Percentiles rank a stretch among this genome's conserved stretches.
phyloP scores from a whole-genome alignment of 2,329 filamentous ascomycete species.

The Metarhizium robertsii region DNA sequence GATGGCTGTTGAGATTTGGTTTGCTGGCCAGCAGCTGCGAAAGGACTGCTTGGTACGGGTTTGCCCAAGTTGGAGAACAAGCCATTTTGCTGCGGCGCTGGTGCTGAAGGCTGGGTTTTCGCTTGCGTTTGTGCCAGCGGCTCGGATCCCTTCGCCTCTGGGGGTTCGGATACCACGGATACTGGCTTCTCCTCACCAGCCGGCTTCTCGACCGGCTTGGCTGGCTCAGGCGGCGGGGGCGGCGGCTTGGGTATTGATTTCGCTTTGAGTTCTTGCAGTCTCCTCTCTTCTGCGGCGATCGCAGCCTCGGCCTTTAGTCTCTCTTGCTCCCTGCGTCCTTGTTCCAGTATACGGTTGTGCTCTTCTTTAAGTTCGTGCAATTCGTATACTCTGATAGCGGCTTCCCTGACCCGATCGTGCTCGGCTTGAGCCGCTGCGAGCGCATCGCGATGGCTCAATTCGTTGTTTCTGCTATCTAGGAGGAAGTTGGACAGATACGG shows the following conservation, averaged over 20 bases:
- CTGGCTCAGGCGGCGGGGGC: constrained; percentile 23
- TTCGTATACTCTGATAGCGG: constrained; percentile 38
- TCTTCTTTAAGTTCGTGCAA: constrained; percentile 37
- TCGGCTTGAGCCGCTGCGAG: constrained; percentile 55
- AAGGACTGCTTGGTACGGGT: constrained; percentile 8
- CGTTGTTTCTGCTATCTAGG: constrained; percentile 50
- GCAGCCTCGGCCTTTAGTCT: constrained; percentile 34
- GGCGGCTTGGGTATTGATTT: constrained; percentile 35
- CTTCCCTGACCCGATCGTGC: constrained; percentile 54
- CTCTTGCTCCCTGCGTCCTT: constrained; percentile 37
- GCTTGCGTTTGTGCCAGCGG: constrained; percentile 3
- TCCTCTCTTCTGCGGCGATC: constrained; percentile 36
- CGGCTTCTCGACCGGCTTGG: constrained; percentile 2
- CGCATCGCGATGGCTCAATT: constrained; percentile 54
- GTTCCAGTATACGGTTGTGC: constrained; percentile 30
- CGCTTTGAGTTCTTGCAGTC: constrained; percentile 36
- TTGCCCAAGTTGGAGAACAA: constrained; percentile 14
- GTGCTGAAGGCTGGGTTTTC: background rate
- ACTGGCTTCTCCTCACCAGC: background rate
- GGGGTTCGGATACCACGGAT: background rate
- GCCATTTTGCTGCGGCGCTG: constrained; percentile 10
- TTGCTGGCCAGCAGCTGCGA: background rate
- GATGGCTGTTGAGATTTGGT: background rate
- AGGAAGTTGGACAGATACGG: constrained; percentile 52
- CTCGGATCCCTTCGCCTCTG: constrained; percentile 12